Conservation (phyloP, 2,329 filamentous ascomycete genomes). For the Aquanectria penicillioides region DNA sequence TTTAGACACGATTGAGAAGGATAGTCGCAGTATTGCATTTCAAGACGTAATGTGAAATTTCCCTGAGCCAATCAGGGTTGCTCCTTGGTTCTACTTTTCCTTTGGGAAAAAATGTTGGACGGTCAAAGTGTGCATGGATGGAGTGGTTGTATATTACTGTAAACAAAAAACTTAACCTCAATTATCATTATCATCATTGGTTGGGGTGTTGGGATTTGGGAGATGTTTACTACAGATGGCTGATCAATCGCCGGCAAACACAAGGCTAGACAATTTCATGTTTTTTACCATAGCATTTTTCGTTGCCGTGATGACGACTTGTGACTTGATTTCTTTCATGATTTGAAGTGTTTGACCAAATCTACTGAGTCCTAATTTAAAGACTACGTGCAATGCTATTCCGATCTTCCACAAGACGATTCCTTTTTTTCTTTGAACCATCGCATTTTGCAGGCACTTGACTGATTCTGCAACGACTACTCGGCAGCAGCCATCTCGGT, state of each 20-base stretch:
- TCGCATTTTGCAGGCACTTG: background rate
- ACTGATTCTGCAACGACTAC: too few relatives aligned
- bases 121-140: slow-evolving; percentile 1
- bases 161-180: slow-evolving; percentile 30
- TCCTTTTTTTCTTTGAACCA: background rate
- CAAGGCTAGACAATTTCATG: slow-evolving; percentile 18
- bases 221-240: slow-evolving; percentile 11
- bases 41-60: slow-evolving; percentile 15
- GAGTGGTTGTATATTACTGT: slow-evolving; percentile 38
- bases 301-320: too few relatives aligned
- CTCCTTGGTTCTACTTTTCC: slow-evolving; percentile 2
- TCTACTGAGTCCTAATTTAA: background rate
- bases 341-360: background rate
- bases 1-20: slow-evolving; percentile 70
- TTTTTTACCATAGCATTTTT: slow-evolving; percentile 5
- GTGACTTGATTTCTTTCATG: background rate
- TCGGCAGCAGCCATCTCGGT: slow-evolving; percentile 51
- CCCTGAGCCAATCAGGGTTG: slow-evolving; percentile 2
- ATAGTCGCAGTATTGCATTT: slow-evolving; percentile 11
- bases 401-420: background rate
- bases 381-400: background rate
- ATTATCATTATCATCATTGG: slow-evolving; percentile 7
- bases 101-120: slow-evolving; percentile 4
- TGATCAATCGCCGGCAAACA: slow-evolving; percentile 11
- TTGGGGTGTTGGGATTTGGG: slow-evolving; percentile 1